Percentiles rank a stretch among this genome's conserved stretches.
Evolutionary conservation across 2,329 filamentous ascomycete species (phyloP).

Genomic region (Didymella pomorum): DNA sequence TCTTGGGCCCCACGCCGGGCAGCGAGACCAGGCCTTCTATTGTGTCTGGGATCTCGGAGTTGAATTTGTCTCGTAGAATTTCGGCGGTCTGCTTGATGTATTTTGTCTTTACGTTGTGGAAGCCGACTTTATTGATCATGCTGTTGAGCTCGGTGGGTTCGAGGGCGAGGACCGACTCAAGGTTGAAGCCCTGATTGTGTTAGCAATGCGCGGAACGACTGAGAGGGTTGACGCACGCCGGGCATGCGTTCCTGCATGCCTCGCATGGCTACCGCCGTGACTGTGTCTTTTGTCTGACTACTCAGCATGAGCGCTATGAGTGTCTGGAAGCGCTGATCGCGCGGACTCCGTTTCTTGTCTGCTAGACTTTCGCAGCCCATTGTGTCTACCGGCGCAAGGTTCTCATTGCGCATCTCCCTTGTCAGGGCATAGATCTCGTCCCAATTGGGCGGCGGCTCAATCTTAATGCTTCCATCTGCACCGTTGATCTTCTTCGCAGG

Average conservation of each 20-base stretch:
- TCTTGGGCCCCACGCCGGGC: conserved; percentile 91
- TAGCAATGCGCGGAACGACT: conserved; percentile 3
- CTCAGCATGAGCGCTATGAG: conserved; percentile 89
- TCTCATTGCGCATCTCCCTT: conserved; percentile 77
- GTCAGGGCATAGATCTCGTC: conserved; percentile 80
- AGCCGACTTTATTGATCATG: conserved; percentile 84
- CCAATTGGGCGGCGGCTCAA: conserved; percentile 79
- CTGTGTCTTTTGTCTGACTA: conserved; percentile 91
- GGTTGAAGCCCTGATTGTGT: conserved; percentile 64
- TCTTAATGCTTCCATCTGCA: conserved; percentile 50
- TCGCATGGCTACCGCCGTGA: conserved; percentile 83
- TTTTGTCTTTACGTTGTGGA: conserved; percentile 94
- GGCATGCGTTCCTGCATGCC: conserved; percentile 77
- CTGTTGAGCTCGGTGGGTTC: conserved; percentile 72
- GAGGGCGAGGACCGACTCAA: conserved; percentile 79
- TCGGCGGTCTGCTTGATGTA: conserved; percentile 78
- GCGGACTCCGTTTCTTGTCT: conserved; percentile 57
- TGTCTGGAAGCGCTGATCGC: conserved; percentile 81
- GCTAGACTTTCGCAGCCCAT: conserved; percentile 92
- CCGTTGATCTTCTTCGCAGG: conserved; percentile 47
- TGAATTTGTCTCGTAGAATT: conserved; percentile 74
- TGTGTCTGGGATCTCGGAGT: conserved; percentile 80
- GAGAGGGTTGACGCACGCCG: conserved; percentile 40
- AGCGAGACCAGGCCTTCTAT: conserved; percentile 77
- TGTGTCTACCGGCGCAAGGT: conserved; percentile 86